Evolutionary conservation across 1,284 basidiomycete genomes (phyloP).

Genomic region (Neonothopanus nambi): DNA sequence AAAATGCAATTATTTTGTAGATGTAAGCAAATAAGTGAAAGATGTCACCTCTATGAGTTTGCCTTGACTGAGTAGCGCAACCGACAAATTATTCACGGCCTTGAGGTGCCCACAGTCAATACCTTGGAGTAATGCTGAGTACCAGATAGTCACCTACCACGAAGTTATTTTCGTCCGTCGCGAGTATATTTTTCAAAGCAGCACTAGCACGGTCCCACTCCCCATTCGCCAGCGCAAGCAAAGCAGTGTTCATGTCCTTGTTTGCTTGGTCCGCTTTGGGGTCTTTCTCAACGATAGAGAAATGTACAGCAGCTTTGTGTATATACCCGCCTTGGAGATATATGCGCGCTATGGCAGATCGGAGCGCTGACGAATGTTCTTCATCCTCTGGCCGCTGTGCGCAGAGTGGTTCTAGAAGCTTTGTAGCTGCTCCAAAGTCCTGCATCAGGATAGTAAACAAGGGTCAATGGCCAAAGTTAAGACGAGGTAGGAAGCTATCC

Average conservation of each 20-base stretch:
- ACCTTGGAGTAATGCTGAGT: no score
- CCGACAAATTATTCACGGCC: conserved; percentile 80
- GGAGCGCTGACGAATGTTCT: conserved; percentile 51
- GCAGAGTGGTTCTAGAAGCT: conserved; percentile 64
- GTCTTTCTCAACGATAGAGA: conserved; percentile 50
- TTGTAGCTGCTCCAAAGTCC: conserved; percentile 70
- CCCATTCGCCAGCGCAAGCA: conserved; percentile 65
- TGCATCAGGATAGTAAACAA: conserved; percentile 29
- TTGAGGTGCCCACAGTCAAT: conserved; percentile 34
- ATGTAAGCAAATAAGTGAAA: no score
- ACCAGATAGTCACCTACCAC: conserved; percentile 50
- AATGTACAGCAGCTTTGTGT: conserved; percentile 52
- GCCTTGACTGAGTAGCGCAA: conserved; percentile 68
- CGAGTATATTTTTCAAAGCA: conserved; percentile 44
- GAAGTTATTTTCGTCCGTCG: conserved; percentile 56
- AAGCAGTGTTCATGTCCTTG: conserved; percentile 61
- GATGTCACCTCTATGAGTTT: conserved; percentile 62
- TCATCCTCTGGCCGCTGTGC: conserved; percentile 33
- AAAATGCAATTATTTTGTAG: not conserved
- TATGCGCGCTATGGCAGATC: conserved; percentile 68
- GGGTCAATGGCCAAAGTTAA: not conserved
- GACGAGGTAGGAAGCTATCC: not conserved
- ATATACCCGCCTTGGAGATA: conserved; percentile 73
- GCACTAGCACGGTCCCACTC: conserved; percentile 60
- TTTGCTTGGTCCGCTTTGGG: conserved; percentile 40